Base-by-base conservation (phyloP, 345 rosid species). In the Hibiscus trionum region DNA sequence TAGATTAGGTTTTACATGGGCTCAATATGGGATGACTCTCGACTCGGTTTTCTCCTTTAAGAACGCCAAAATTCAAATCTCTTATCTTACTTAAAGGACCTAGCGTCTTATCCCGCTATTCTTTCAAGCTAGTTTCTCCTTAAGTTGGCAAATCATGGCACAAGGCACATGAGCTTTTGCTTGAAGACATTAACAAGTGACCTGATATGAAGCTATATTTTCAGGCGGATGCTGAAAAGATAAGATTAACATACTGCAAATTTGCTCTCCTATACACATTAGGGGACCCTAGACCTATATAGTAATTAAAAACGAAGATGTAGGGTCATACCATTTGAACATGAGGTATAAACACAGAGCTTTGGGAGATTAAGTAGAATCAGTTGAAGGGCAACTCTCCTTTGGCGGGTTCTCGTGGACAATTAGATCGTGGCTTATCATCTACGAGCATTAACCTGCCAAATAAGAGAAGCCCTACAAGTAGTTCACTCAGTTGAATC, bases 371-470 rank as follows among this genome's bases (percentile, higher is more conserved):
- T 80, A 87, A 89, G 89, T 84, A 60, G 84, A 84, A 82, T 75
- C 75, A 86, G 96, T 87, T 72, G 55, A 62, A 86, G 97, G 93
- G 96, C 93, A 91, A 91, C 97, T 90, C 96, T 91, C 93, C 97
- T 90, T 91, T 90, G 93, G 97, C 90, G 53, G 82, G 77, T 78
- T 77, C 72, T 69, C 2, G 33, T 70, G 49, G n/a, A 5, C 31
- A 44, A 66, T 1, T 49, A 49, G 24, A 15, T 49, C 24, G 15
- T 39, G 10, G 7, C 10, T 7, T 39, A 39, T 39, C 44, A 39
- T 39, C 44, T 39, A 7, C 11, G 61, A 63, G 8, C 33, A 26
- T 11, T 59, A 37, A 72, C 78, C 84, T 90, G 93, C 93, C 97
- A 86, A 80, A 47, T 82, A 86, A 84, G 85, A 84, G 91, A 70